Conservation (phyloP, 1,284 basidiomycete genomes). For the Malassezia caprae region DNA sequence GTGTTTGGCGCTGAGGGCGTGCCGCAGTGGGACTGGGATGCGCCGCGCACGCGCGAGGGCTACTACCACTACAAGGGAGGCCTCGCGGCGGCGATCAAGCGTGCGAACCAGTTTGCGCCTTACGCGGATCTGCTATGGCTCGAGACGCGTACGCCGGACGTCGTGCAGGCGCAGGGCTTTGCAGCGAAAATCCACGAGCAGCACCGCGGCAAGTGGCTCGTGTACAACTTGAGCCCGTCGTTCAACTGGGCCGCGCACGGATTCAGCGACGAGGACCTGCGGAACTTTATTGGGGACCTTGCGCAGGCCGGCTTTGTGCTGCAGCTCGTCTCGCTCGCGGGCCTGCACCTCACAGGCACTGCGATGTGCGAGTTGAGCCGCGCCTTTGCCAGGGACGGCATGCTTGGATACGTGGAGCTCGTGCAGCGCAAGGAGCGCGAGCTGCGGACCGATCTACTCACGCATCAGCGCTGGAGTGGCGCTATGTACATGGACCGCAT, state of each 20-base stretch:
- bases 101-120: slow-evolving; percentile 63
- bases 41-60: slow-evolving; percentile 78
- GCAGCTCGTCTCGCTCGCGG: slow-evolving; percentile 47
- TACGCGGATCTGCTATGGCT: slow-evolving; percentile 52
- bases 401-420: slow-evolving; percentile 45
- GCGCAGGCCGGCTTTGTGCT: slow-evolving; percentile 44
- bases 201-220: slow-evolving; percentile 70
- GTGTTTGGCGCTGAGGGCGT: slow-evolving; percentile 57
- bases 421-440: slow-evolving; percentile 46
- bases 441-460: slow-evolving; percentile 44
- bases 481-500: slow-evolving; percentile 43
- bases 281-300: slow-evolving; percentile 46
- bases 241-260: slow-evolving; percentile 85
- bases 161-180: slow-evolving; percentile 69
- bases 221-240: slow-evolving; percentile 86
- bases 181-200: slow-evolving; percentile 64
- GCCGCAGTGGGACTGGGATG: slow-evolving; percentile 82
- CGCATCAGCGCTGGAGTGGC: slow-evolving; percentile 46
- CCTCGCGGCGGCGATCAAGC: slow-evolving; percentile 69
- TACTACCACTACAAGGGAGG: slow-evolving; percentile 85
- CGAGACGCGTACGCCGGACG: slow-evolving; percentile 74
- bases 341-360: slow-evolving; percentile 39
- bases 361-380: slow-evolving; percentile 43
- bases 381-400: slow-evolving; percentile 56
- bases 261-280: slow-evolving; percentile 57